These are phyloP conservation scores for Dactylellina sp. DNA, from an alignment of 2,329 filamentous ascomycete species.

Conservation along the genomic window DNA sequence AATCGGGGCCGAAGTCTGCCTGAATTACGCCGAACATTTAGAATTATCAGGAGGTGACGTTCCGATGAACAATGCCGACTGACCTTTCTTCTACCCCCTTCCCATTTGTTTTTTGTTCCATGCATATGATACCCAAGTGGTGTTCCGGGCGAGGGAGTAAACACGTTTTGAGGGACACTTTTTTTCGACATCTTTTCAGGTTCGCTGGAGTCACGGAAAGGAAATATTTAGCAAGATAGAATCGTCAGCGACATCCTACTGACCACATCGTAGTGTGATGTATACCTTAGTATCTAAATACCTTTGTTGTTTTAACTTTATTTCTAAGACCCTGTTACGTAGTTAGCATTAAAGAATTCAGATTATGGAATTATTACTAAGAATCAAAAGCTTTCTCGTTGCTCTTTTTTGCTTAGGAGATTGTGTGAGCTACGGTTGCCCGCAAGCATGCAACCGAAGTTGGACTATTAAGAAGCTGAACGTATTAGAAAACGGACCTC, in stretches of 20 bases:
- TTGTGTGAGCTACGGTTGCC: no score
- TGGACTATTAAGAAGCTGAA: no score
- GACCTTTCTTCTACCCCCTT: conserved; percentile 12
- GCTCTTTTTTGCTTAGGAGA: no score
- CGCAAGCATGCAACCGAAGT: no score
- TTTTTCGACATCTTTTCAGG: conserved; percentile 19
- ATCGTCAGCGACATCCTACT: conserved; percentile 13
- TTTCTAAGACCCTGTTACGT: not conserved
- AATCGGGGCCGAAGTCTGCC: not conserved
- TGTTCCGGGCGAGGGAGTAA: conserved; percentile 53
- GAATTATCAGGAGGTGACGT: not conserved
- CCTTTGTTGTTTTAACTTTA: not conserved
- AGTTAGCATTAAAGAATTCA: not conserved
- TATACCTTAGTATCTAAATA: conserved; percentile 13
- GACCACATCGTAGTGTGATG: conserved; percentile 4
- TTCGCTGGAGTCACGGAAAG: conserved; percentile 47
- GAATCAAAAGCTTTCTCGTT: no score
- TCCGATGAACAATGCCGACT: not conserved
- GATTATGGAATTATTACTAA: not conserved
- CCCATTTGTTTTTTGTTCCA: conserved; percentile 49
- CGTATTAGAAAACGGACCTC: no score
- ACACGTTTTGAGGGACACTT: conserved; percentile 39
- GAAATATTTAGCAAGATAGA: conserved; percentile 45
- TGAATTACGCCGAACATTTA: not conserved
- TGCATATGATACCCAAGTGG: conserved; percentile 56